Evolutionary conservation across 495 filamentous ascomycete genomes (phyloP).

Genomic region (Podospora fimiseda): DNA sequence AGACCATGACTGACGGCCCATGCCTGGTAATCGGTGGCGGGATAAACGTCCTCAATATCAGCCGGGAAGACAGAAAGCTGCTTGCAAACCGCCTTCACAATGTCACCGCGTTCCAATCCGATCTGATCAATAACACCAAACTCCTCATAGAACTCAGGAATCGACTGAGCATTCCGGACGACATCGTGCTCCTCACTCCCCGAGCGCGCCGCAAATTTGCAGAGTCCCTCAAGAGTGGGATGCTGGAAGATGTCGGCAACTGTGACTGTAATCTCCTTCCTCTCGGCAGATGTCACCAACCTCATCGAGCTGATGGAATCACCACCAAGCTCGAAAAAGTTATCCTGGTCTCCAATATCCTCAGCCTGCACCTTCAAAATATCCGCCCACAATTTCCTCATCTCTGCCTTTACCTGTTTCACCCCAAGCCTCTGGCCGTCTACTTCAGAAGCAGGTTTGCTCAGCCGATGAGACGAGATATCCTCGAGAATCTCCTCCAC

Average conservation of each 20-base stretch:
- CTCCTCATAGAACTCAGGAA: slow-evolving; percentile 2
- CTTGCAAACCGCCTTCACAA: slow-evolving; percentile 5
- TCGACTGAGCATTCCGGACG: not conserved
- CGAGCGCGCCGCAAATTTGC: slow-evolving; percentile 13
- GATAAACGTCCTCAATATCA: slow-evolving; percentile 11
- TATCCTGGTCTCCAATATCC: slow-evolving; percentile 38
- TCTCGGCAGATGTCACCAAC: slow-evolving; percentile 41
- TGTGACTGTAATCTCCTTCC: slow-evolving; percentile 23
- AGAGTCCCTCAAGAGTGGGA: slow-evolving; percentile 25
- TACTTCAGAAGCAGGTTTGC: slow-evolving; percentile 5
- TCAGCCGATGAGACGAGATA: slow-evolving; percentile 8
- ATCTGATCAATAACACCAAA: slow-evolving; percentile 3
- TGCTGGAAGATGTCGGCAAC: slow-evolving; percentile 39
- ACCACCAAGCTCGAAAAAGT: slow-evolving; percentile 53
- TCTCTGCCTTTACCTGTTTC: slow-evolving; percentile 2
- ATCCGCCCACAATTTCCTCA: slow-evolving; percentile 13
- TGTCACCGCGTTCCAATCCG: not conserved
- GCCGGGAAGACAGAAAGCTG: slow-evolving; percentile 7
- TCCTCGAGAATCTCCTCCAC: slow-evolving; percentile 6
- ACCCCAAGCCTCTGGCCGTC: not conserved
- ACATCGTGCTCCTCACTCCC: not conserved
- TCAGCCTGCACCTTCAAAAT: slow-evolving; percentile 13
- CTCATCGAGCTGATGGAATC: slow-evolving; percentile 59
- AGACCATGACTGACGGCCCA: slow-evolving; percentile 9
- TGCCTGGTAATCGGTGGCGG: slow-evolving; percentile 13